Evolutionary conservation across 441 rosid genomes (phyloP), one percentile per base, ranked within the genome.

Genomic region (Corymbia citriodora): DNA sequence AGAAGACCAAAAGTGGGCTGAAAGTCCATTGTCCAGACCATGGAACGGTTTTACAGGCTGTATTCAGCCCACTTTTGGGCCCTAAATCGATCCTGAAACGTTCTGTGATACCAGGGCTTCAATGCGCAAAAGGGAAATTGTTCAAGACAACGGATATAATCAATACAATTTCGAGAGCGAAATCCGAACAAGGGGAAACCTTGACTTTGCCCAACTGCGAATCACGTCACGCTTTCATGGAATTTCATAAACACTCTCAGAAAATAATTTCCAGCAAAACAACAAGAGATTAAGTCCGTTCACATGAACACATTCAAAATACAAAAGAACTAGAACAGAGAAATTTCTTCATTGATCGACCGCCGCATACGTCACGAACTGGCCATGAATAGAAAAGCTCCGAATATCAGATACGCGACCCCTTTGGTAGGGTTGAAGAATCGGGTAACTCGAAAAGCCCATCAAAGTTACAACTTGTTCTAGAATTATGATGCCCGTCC

Each of bases 41-140:
- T 55, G 57, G 55, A 54, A 19, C 8, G 0, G 19, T 54, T 54
- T 54, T 54, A 54, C 55, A 2, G 19, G 5, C 8, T 55, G 57
- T 18, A 55, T 55, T 54, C 55, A 54, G 9, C 57, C 57, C 57
- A 18, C 2, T 55, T 55, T 55, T 18, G 19, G 55, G 19, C 16
- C 55, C 8, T 16, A 0, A 55, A 55, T 55, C 4, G 2, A 55
- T 55, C 3, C 10, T 55, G 23, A 18, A 55, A 55, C 0, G 1
- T 21, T 17, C 1, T 18, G 59, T 18, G 59, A 55, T 55, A 55
- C 23, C 1, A 55, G 15, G n/a, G n/a, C 10, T 59, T 59, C 16
- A 16, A 82, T 27, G 54, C 9, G 10, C 1, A 1, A 59, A 59
- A 59, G 23, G 65, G 13, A 59, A 59, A 59, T 4, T 57, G 25